Percentiles rank a stretch among this genome's conserved stretches.
phyloP scores from a whole-genome alignment of 805 yeast species.

The Nakazawaea holstii region DNA sequence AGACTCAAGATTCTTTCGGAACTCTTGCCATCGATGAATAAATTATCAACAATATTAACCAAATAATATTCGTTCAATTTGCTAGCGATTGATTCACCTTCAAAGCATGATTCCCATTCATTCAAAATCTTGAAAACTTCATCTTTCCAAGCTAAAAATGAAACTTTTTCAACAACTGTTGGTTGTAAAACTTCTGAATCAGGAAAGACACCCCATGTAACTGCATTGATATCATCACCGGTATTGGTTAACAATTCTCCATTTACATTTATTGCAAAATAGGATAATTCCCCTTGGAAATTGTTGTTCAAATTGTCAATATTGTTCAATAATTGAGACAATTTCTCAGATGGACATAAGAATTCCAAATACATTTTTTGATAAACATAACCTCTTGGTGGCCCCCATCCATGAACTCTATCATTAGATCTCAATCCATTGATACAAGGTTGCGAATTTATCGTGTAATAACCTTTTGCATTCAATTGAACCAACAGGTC shows the following conservation, averaged over 20 bases:
- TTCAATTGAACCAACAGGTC: slow-evolving; percentile 59
- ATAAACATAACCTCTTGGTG: slow-evolving; percentile 84
- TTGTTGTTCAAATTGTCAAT: slow-evolving; percentile 40
- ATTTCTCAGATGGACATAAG: slow-evolving; percentile 53
- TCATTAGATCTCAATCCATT: slow-evolving; percentile 74
- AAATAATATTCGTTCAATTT: slow-evolving; percentile 57
- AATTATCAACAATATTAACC: slow-evolving; percentile 88
- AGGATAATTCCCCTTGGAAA: slow-evolving; percentile 50
- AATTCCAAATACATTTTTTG: slow-evolving; percentile 93
- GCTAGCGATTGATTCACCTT: slow-evolving; percentile 35
- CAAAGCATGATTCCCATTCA: slow-evolving; percentile 68
- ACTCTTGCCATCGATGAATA: slow-evolving; percentile 42
- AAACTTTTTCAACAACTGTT: slow-evolving; percentile 86
- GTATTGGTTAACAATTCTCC: slow-evolving; percentile 62
- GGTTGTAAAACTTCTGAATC: slow-evolving; percentile 94
- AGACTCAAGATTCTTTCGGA: slow-evolving; percentile 53
- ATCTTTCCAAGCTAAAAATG: slow-evolving; percentile 96
- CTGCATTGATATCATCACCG: slow-evolving; percentile 82
- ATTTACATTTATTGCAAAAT: slow-evolving; percentile 63
- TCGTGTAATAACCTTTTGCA: slow-evolving; percentile 63
- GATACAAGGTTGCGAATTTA: slow-evolving; percentile 92
- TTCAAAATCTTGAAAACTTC: slow-evolving; percentile 80
- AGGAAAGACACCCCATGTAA: slow-evolving; percentile 98
- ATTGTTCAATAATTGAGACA: slow-evolving; percentile 31
- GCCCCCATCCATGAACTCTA: slow-evolving; percentile 89